Conservation (phyloP, 2,329 filamentous ascomycete species). For the Graphium sp. region DNA sequence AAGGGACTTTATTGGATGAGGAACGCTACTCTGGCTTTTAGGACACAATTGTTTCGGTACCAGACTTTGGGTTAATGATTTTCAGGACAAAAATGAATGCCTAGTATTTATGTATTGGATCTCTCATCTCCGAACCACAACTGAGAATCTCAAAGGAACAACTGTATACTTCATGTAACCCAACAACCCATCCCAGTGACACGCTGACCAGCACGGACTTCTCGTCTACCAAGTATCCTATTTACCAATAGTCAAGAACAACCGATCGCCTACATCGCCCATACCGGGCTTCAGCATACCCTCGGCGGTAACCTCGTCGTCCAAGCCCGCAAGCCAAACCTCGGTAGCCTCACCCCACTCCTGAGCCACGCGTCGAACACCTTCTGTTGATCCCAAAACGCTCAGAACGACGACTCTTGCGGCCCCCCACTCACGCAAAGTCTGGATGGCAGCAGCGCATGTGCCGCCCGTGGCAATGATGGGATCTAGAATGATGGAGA, state of each 20-base stretch:
- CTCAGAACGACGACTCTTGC: constrained; percentile 60
- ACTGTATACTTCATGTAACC: too few species aligned
- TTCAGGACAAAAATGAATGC: constrained; percentile 1
- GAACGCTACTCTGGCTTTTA: constrained; percentile 32
- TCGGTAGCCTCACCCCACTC: constrained; percentile 67
- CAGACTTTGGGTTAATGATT: constrained; percentile 4
- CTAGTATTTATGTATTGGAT: too few species aligned
- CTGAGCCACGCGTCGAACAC: constrained; percentile 52
- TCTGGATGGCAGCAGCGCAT: constrained; percentile 76
- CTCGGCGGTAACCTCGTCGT: constrained; percentile 52
- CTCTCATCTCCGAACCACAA: too few species aligned
- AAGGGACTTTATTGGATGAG: constrained; percentile 66
- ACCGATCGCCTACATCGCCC: constrained; percentile 76
- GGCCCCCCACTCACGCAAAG: constrained; percentile 81
- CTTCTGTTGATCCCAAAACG: constrained; percentile 55
- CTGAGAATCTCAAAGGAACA: too few species aligned
- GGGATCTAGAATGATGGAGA: constrained; percentile 80
- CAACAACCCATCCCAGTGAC: too few species aligned
- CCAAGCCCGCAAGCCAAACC: constrained; percentile 71
- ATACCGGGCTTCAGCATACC: constrained; percentile 87
- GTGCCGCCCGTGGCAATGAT: constrained; percentile 90
- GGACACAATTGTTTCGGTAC: constrained; percentile 1
- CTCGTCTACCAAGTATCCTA: constrained; percentile 16
- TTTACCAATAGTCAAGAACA: constrained; percentile 82
- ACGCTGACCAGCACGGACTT: constrained; percentile 7